Evolutionary conservation across 1,139 yeast species (phyloP).

Genomic region (Sugiyamaella castrensis): DNA sequence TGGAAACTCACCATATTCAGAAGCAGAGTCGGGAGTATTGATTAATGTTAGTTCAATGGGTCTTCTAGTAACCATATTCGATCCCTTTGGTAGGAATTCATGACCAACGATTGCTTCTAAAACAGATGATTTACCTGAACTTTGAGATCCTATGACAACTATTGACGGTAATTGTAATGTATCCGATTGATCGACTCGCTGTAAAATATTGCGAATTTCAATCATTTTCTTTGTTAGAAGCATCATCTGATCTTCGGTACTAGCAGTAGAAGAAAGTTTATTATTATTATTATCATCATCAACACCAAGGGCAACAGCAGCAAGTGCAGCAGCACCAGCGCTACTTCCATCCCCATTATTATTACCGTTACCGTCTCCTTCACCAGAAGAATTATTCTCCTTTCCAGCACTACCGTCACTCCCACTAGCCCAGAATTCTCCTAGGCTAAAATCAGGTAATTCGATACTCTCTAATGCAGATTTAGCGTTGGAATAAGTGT

Average conservation of each 20-base stretch:
- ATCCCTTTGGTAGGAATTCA: conserved; percentile 90
- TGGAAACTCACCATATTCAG: conserved; percentile 92
- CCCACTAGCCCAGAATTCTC: conserved; percentile 22
- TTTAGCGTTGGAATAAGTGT: conserved; percentile 27
- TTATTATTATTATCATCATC: conserved; percentile 32
- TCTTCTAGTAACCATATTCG: conserved; percentile 92
- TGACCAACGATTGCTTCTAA: conserved; percentile 92
- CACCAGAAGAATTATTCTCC: conserved; percentile 14
- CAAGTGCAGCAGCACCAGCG: conserved; percentile 37
- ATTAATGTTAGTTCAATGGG: conserved; percentile 92
- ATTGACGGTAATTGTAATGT: conserved; percentile 85
- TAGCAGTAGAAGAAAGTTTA: conserved; percentile 29
- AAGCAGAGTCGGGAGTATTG: conserved; percentile 77
- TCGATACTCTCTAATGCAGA: conserved; percentile 27
- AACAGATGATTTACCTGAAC: conserved; percentile 94
- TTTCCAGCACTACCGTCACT: conserved; percentile 5
- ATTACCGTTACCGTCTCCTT: conserved; percentile 22
- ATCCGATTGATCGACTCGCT: conserved; percentile 73
- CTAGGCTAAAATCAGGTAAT: conserved; percentile 29
- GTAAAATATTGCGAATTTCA: conserved; percentile 78
- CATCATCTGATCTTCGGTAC: conserved; percentile 52
- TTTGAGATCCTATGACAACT: conserved; percentile 96
- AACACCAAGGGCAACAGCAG: conserved; percentile 33
- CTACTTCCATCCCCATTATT: conserved; percentile 19
- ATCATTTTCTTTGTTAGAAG: conserved; percentile 93